Evolutionary conservation across 106 monocot species (phyloP).

Genomic region (Narthecium ossifragum): DNA sequence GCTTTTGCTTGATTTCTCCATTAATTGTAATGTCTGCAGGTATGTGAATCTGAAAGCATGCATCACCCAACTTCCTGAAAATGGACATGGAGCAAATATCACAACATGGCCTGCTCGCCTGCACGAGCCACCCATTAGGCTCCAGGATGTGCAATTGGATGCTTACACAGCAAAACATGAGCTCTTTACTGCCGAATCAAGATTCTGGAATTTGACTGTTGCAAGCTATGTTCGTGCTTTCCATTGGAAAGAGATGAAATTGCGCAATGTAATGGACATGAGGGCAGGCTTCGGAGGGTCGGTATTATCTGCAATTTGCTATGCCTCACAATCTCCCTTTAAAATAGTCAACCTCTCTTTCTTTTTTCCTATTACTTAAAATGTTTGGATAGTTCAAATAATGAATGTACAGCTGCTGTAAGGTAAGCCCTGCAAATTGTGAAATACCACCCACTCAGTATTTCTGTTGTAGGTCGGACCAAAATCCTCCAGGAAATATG

Average conservation of each 20-base stretch:
- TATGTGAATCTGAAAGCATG: constrained; percentile 72
- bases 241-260: constrained; percentile 50
- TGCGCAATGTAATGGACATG: constrained; percentile 97
- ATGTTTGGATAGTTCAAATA: too few relatives aligned
- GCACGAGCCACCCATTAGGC: constrained; percentile 61
- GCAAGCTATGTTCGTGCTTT: constrained; percentile 47
- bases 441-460: too few relatives aligned
- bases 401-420: too few relatives aligned
- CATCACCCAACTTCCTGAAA: constrained; percentile 71
- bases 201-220: constrained; percentile 63
- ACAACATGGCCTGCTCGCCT: constrained; percentile 75
- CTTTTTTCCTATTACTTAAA: too few relatives aligned
- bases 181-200: constrained; percentile 68
- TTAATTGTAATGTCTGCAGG: too few relatives aligned
- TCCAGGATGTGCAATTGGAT: constrained; percentile 74
- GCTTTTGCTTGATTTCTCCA: too few relatives aligned
- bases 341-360: too few relatives aligned
- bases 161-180: constrained; percentile 65
- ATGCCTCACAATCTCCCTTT: too few relatives aligned
- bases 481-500: too few relatives aligned
- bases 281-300: constrained; percentile 97
- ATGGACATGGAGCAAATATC: constrained; percentile 61
- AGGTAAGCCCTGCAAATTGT: too few relatives aligned
- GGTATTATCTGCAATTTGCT: too few relatives aligned
- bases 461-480: too few relatives aligned